Evolutionary conservation across 306 rosid species (phyloP).

Genomic region (Crotalaria pallida): DNA sequence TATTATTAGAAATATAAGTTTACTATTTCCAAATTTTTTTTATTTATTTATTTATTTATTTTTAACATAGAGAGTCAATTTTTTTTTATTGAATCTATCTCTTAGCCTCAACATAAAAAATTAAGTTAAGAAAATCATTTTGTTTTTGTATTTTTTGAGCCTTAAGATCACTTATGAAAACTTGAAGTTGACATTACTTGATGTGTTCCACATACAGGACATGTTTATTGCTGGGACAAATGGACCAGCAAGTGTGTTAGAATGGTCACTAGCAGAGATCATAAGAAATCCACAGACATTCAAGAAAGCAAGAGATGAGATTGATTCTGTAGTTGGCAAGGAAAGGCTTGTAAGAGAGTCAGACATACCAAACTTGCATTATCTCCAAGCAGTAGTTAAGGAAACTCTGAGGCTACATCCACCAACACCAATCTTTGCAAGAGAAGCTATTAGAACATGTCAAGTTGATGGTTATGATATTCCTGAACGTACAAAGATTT

Average conservation of each 20-base stretch:
- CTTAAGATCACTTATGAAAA: too few species aligned
- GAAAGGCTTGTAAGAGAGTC: slow-evolving; percentile 31
- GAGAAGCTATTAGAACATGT: slow-evolving; percentile 33
- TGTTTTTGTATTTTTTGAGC: too few species aligned
- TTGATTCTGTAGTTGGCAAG: slow-evolving; percentile 35
- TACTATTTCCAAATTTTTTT: too few species aligned
- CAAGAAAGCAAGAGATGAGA: slow-evolving; percentile 43
- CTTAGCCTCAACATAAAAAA: too few species aligned
- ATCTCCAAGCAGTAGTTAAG: slow-evolving; percentile 39
- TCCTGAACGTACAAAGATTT: slow-evolving; percentile 26
- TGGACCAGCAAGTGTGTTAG: slow-evolving; percentile 33
- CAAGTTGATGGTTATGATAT: slow-evolving; percentile 25
- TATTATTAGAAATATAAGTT: too few species aligned
- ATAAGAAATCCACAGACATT: slow-evolving; percentile 25
- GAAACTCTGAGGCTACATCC: slow-evolving; percentile 53
- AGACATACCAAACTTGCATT: slow-evolving; percentile 42
- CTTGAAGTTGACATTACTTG: not conserved
- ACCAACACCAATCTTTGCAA: slow-evolving; percentile 36
- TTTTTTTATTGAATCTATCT: too few species aligned
- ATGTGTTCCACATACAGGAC: slow-evolving; percentile 39
- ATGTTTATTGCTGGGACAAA: slow-evolving; percentile 50
- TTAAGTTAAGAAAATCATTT: too few species aligned
- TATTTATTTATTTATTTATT: too few species aligned
- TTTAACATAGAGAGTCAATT: too few species aligned
- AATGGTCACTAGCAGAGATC: slow-evolving; percentile 52